Evolutionary conservation across 2,329 filamentous ascomycete genomes (phyloP).

Genomic region (Penicillium sp.): DNA sequence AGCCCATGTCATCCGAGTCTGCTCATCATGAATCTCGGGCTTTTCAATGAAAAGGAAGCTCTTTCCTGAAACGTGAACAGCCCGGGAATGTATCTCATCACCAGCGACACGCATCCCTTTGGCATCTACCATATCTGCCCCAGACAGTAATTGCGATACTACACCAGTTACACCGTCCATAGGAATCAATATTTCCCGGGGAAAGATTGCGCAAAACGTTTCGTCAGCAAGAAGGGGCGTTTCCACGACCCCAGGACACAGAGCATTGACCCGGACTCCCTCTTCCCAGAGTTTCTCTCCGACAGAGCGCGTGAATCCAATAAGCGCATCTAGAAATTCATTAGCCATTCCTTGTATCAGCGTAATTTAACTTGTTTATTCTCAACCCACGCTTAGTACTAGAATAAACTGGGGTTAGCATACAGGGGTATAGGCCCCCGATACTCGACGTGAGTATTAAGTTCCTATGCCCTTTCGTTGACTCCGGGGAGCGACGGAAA

Average conservation of each 20-base stretch:
- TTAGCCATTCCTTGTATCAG: background rate
- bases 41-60: conserved; percentile 26
- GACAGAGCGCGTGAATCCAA: conserved; percentile 42
- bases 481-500: conserved; percentile 33
- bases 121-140: conserved; percentile 13
- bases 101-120: conserved; percentile 11
- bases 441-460: conserved; percentile 41
- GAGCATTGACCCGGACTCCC: conserved; percentile 41
- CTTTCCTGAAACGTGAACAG: conserved; percentile 27
- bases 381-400: conserved; percentile 35
- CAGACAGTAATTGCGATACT: conserved; percentile 6
- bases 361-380: background rate
- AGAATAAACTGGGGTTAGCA: conserved; percentile 37
- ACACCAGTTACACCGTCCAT: conserved; percentile 7
- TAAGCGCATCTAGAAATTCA: conserved; percentile 26
- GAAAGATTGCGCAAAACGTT: conserved; percentile 40
- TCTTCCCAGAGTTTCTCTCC: conserved; percentile 36
- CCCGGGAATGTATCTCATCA: conserved; percentile 25
- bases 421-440: conserved; percentile 39
- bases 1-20: background rate
- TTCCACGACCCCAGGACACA: conserved; percentile 31
- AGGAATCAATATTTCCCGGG: conserved; percentile 14
- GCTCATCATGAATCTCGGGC: conserved; percentile 26
- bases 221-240: conserved; percentile 37
- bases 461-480: conserved; percentile 21